Conservation (phyloP, 306 rosid genomes). For the Quercus suber region DNA sequence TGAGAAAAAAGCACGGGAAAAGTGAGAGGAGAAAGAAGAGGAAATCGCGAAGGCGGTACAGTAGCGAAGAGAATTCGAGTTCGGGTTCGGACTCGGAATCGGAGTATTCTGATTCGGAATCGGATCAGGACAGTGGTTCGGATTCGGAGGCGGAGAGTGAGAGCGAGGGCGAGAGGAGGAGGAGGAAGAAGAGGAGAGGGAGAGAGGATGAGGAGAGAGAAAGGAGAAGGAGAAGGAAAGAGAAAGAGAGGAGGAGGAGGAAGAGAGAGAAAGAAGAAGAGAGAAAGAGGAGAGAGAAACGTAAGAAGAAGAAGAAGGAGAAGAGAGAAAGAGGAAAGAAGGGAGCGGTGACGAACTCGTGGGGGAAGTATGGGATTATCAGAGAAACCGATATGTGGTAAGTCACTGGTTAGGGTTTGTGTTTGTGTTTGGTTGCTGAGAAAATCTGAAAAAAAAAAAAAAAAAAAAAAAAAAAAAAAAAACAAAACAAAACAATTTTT, state of each 20-base stretch:
- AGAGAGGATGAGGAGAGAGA: conserved; percentile 16
- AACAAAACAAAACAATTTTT: too few relatives aligned
- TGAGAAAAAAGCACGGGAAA: conserved; percentile 8
- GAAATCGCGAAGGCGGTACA: conserved; percentile 48
- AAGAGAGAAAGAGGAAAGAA: conserved; percentile 72
- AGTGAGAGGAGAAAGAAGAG: conserved; percentile 44
- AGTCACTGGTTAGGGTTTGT: conserved; percentile 9
- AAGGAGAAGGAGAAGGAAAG: conserved; percentile 9
- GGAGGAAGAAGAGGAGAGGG: conserved; percentile 37
- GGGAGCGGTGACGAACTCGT: conserved; percentile 81
- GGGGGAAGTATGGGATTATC: conserved; percentile 88
- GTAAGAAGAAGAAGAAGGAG: conserved; percentile 52
- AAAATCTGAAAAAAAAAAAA: neutral
- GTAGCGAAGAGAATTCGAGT: conserved; percentile 52
- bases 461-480: neutral
- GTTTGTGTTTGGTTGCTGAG: conserved; percentile 17
- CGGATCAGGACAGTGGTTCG: conserved; percentile 22
- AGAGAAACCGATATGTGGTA: conserved; percentile 99
- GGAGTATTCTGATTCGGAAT: conserved; percentile 39
- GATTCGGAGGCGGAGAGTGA: conserved; percentile 31
- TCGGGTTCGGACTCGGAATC: conserved; percentile 41
- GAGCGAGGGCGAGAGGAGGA: conserved; percentile 51
- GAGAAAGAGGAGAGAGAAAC: conserved; percentile 32
- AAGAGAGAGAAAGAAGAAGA: conserved; percentile 28
- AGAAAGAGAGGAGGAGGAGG: conserved; percentile 17